Evolutionary conservation across 345 rosid species (phyloP).

Genomic region (Chamaenerion angustifolium): DNA sequence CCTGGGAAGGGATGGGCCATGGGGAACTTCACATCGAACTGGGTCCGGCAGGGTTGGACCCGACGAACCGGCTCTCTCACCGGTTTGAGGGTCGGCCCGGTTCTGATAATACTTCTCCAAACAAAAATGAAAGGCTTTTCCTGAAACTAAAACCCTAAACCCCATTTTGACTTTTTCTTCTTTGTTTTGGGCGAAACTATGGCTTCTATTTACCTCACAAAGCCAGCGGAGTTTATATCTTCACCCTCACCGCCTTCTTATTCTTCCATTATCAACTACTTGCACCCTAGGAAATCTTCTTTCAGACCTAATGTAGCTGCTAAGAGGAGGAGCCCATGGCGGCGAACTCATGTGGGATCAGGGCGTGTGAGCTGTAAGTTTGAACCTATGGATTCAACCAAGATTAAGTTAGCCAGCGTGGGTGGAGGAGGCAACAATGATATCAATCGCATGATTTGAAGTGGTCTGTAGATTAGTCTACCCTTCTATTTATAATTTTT

Average conservation of each 20-base stretch:
- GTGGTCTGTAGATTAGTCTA: conserved; percentile 60
- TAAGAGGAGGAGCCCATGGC: conserved; percentile 13
- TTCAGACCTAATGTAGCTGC: conserved; percentile 6
- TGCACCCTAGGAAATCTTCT: conserved; percentile 13
- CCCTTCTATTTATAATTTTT: background rate
- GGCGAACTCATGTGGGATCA: conserved; percentile 16
- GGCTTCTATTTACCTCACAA: conserved; percentile 40
- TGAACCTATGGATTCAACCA: conserved; percentile 65
- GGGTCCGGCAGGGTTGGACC: no score
- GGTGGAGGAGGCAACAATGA: conserved; percentile 99
- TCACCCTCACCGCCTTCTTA: conserved; percentile 13
- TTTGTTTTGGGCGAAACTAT: conserved; percentile 3
- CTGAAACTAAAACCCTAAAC: conserved; percentile 35
- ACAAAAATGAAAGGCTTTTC: no score
- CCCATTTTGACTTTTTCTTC: background rate
- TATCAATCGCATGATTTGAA: conserved; percentile 92
- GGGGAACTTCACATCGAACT: no score
- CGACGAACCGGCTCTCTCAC: no score
- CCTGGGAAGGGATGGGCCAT: no score
- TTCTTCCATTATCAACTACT: conserved; percentile 13
- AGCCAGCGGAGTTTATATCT: conserved; percentile 29
- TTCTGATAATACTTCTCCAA: no score
- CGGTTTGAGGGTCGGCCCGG: no score
- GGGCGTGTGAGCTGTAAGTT: conserved; percentile 45
- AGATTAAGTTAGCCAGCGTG: conserved; percentile 82